Evolutionary conservation across 2,329 filamentous ascomycete genomes (phyloP), one percentile per base, ranked within the genome.

Genomic region (Pseudogymnoascus sp.): DNA sequence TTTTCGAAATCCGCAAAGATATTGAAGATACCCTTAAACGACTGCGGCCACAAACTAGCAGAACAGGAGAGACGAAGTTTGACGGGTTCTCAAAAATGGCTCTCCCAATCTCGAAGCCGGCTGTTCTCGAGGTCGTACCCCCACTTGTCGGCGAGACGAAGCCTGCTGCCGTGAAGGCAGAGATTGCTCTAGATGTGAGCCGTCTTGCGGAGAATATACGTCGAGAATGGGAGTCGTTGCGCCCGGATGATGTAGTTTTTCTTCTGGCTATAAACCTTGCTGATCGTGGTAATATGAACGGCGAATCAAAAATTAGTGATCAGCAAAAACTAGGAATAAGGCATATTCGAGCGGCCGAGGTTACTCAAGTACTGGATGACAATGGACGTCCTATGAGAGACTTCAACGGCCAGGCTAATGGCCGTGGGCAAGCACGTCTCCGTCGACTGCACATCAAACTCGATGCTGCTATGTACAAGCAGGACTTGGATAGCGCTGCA

Each of bases 1-100:
- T 97, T 74, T 97, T 96, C 74, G 90, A 91, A 65, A 93, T 99
- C 65, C 86, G 92, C 53, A 93, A 92, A 71, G 91, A 99, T 73
- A 86, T 99, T 64, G 91, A 96, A 73, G 85, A 90, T 59, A 86
- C 89, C 6, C 74, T 97, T 61, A 90, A 89, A 71, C 87, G 91
- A 53, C 78, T 99, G 65, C 86, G 88, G 68, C 93, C 93, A 1
- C 85, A 87, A 67, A 72, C 78, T 21, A 82, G 81, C 64, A 82
- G 82, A 42, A 80, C 84, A 38, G 89, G 87, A n/a, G 84, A 86
- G 67, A 87, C 83, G 0, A 80, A 78, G 4, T 97, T 97, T 72
- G 81, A 88, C 11, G 93, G 95, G 0, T 92, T 90, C 70, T 96
- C 93, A 1, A 91, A 87, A 70, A 96, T 97, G 93, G 93, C 92